Conservation (phyloP, 768 basidiomycete genomes). For the Rickenella mellea region DNA sequence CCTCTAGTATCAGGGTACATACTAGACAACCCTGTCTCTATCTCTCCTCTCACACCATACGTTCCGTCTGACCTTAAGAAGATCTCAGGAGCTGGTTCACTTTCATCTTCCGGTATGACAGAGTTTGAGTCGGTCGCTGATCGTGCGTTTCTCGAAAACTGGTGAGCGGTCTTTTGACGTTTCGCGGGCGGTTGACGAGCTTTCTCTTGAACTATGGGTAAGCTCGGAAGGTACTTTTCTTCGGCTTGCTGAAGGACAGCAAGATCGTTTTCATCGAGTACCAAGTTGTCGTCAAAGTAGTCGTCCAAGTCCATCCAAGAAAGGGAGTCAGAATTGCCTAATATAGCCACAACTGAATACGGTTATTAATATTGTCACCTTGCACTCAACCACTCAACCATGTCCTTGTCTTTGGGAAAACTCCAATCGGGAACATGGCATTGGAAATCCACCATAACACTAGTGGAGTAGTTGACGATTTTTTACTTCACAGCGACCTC, state of each 20-base stretch:
- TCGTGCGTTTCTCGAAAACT: slow-evolving; percentile 34
- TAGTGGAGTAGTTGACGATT: no score
- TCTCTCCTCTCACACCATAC: slow-evolving; percentile 31
- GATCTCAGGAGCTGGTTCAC: slow-evolving; percentile 54
- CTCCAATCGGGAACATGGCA: no score
- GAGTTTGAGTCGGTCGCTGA: slow-evolving; percentile 14
- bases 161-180: slow-evolving; percentile 41
- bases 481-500: no score
- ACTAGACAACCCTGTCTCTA: slow-evolving; percentile 6
- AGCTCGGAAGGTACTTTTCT: slow-evolving; percentile 19
- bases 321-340: no score
- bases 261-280: slow-evolving; percentile 52
- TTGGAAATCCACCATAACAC: no score
- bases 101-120: slow-evolving; percentile 26
- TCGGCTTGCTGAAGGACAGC: slow-evolving; percentile 57
- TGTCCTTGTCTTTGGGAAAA: no score
- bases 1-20: background rate
- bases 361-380: no score
- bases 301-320: no score
- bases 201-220: slow-evolving; percentile 17
- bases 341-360: no score
- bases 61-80: slow-evolving; percentile 49
- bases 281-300: slow-evolving; percentile 53
- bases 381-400: no score
- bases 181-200: slow-evolving; percentile 35